Evolutionary conservation across 768 basidiomycete species (phyloP), one percentile per base, ranked within the genome.

Genomic region (Collybiopsis luxurians): DNA sequence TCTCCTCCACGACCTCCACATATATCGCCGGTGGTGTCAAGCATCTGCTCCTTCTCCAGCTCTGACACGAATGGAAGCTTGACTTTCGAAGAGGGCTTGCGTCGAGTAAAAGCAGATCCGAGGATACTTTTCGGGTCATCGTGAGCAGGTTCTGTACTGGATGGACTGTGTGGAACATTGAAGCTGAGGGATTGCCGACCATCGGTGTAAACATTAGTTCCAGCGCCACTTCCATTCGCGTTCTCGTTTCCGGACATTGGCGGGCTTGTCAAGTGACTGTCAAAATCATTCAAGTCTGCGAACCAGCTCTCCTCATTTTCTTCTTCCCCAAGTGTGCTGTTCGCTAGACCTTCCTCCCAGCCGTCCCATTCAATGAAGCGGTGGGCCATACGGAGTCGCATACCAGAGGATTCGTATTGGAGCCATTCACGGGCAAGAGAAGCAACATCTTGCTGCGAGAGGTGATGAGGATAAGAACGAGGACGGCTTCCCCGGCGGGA

Each of bases 351-450:
- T 66, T 93, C 91, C 65, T 94, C 91, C 91, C 92, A 94, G 2
- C 91, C 92, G 62, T 93, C 91, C 91, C 91, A 93, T 66, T 94
- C 91, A 34, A 79, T 82, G 61, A 86, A 90, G 26, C 90, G 84
- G 68, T 94, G 91, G 3, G 87, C 89, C 71, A 86, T 78, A 45
- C 92, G 83, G 50, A 91, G 72, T 2, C 84, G 80, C 43, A 79
- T 76, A 3, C 92, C 88, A 15, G 79, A 65, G 3, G 79, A 72
- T 67, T 93, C 90, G 62, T 86, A 83, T 61, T 85, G 80, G 2
- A 92, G 76, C 91, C 92, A 94, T 64, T 89, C 86, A 11, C 71
- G 70, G 21, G 87, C 83, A 10, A 84, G 72, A 4, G 74, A 66
- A 2, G 75, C 70, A n/a, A 80, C 63, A 53, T 74, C 71, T 47